These are phyloP conservation scores for Taphrina communis DNA, from an alignment of 1,139 yeast species.

Conservation along the genomic window DNA sequence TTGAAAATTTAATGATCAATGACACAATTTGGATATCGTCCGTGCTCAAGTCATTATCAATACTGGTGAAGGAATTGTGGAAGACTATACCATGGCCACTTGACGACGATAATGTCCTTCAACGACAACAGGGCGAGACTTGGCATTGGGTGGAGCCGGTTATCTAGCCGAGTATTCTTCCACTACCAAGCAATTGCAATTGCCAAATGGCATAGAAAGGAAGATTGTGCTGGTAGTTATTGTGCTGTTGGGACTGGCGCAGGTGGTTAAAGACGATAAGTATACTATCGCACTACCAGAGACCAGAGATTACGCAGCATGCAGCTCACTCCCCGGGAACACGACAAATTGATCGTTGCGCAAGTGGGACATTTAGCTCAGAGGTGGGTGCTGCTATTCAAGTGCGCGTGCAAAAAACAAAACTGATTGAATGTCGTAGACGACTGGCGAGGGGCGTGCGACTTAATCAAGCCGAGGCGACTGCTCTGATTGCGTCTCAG, in stretches of 20 bases:
- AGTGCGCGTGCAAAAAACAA: not conserved
- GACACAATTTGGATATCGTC: not conserved
- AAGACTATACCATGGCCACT: no score
- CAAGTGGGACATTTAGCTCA: slow-evolving; percentile 43
- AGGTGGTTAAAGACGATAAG: not conserved
- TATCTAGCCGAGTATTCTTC: slow-evolving; percentile 10
- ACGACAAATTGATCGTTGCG: slow-evolving; percentile 40
- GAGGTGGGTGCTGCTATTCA: not conserved
- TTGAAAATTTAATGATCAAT: not conserved
- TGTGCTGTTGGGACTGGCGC: not conserved
- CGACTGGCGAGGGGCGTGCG: slow-evolving; percentile 42
- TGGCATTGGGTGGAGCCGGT: slow-evolving; percentile 4
- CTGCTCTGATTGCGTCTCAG: slow-evolving; percentile 42
- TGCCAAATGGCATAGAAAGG: no score
- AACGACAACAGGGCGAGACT: no score
- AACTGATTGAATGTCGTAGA: not conserved
- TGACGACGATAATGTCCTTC: no score
- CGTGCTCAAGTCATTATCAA: not conserved
- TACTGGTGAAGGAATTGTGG: not conserved
- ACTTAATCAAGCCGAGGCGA: slow-evolving; percentile 42
- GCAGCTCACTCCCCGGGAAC: slow-evolving; percentile 42
- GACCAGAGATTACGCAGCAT: not conserved
- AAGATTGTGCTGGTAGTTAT: no score
- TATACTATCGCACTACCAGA: no score
- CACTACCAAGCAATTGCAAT: not conserved